Base-by-base conservation (phyloP, 1,284 basidiomycete genomes). In the Tilletiaria anomala region DNA sequence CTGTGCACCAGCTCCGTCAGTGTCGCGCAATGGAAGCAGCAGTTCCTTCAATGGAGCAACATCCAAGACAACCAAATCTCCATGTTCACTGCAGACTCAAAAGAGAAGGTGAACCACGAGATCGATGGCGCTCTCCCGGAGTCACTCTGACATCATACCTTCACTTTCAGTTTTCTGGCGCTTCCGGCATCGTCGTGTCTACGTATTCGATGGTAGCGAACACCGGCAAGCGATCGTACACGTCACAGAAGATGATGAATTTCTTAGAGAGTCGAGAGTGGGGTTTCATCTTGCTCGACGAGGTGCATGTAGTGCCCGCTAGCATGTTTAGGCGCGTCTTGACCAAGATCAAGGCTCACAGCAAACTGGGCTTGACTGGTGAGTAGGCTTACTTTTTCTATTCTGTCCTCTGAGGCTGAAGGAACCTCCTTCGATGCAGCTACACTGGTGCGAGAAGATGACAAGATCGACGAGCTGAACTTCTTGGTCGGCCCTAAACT, bases 401-500 rank as follows among this genome's bases (percentile, higher is more conserved):
- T 19, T 16, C n/a, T n/a, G n/a, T n/a, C n/a, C n/a, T n/a, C n/a
- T n/a, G n/a, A n/a, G n/a, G n/a, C n/a, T n/a, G n/a, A n/a, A n/a
- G n/a, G n/a, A n/a, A n/a, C n/a, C n/a, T n/a, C 5, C n/a, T n/a
- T n/a, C 4, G 32, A 26, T 35, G 17, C 14, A 37, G 35, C 91
- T 1, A 99, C 93, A 3, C 78, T 97, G 26, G 93, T 99, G 23
- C 83, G 93, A 49, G 93, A 99, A 69, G 93, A 99, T 65, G 93
- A 99, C 68, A 96, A 96, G 73, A 97, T 99, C 58, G 82, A 84
- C 22, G 93, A 99, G 71, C 73, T 99, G 45, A 96, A 96, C 67
- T 97, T 96, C 66, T 83, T 97, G 76, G 96, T 99, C 63, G 93
- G 93, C 1, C 93, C 93, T 3, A 99, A 99, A 71, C 75, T 99